Base-by-base conservation (phyloP, 2,329 filamentous ascomycete genomes). In the Talaromyces marneffei region DNA sequence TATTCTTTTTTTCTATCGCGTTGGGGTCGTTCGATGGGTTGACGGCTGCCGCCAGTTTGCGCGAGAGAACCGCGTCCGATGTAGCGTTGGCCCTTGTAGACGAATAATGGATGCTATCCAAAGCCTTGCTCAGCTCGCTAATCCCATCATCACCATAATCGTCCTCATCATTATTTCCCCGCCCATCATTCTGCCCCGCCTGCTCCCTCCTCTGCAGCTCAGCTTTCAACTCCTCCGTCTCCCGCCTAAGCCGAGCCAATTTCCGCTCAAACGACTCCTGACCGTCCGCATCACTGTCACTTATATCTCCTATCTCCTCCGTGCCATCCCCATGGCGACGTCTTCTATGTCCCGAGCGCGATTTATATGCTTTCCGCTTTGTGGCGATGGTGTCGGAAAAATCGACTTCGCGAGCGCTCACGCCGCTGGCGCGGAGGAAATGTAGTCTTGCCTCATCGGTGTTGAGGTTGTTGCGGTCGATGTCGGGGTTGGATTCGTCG, bases 361-460 rank as follows among this genome's bases (percentile, higher is more conserved):
- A 87, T 66, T 86, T 87, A 78, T 97, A 97, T 25, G 91, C 91
- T 75, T 89, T 91, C 65, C 90, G 85, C 74, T 93, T 93, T 52
- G 86, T 86, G 62, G 86, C 87, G 39, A 97, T 87, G 58, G 92
- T 88, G 75, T 97, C 92, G 2, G 92, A 96, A 74, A 97, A 94
- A 75, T 97, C 91, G 25, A 89, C 90, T 23, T 88, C 86, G 57
- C 83, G 83, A 5, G 91, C 87, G 71, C 96, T 89, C 33, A 96
- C 85, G 12, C 60, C 60, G 42, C 85, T 83, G 9, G 89, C 81
- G 2, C 90, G 87, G 59, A 88, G 81, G 72, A 99, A 99, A 46
- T 87, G 85, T 33, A 85, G 86, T 61, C 93, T 87, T 46, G 94
- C 94, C 72, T 91, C 84, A 68, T 90, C 84, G 65, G 91, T 86